phyloP scores from a whole-genome alignment of 768 basidiomycete species.

The Auriculariales sp. region DNA sequence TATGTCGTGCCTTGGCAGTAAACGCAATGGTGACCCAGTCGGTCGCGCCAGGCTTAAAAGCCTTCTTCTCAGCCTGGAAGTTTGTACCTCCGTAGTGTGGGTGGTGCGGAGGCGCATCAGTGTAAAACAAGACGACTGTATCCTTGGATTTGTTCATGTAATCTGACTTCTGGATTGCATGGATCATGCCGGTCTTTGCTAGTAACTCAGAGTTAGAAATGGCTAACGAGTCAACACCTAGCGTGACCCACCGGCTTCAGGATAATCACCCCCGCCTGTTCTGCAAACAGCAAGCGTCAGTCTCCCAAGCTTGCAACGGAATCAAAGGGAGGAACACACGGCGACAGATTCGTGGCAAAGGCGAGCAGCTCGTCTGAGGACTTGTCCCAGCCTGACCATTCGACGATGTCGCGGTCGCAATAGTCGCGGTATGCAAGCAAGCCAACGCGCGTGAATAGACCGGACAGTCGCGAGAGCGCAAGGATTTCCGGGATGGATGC shows the following conservation, averaged over 20 bases:
- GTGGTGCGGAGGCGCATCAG: conserved; percentile 17
- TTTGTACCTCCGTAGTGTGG: conserved; percentile 8
- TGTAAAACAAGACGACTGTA: conserved; percentile 16
- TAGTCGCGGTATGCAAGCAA: conserved; percentile 16
- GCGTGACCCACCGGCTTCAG: too few species aligned
- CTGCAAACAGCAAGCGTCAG: too few species aligned
- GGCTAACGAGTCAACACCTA: too few species aligned
- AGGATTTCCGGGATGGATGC: conserved; percentile 15
- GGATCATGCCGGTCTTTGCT: conserved; percentile 16
- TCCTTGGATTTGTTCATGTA: conserved; percentile 10
- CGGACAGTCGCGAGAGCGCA: conserved; percentile 13
- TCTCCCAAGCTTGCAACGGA: too few species aligned
- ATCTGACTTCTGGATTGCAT: conserved; percentile 12
- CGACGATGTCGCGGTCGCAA: conserved; percentile 10
- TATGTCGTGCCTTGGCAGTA: conserved; percentile 10
- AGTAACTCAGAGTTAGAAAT: too few species aligned
- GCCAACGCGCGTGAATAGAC: conserved; percentile 14
- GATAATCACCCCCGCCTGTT: conserved; percentile 14
- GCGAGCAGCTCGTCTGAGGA: conserved; percentile 6
- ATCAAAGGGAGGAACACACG: too few species aligned
- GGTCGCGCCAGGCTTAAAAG: conserved; percentile 12
- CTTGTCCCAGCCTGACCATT: conserved; percentile 15
- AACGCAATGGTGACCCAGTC: conserved; percentile 17
- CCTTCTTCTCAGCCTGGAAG: conserved; percentile 9
- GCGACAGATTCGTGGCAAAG: conserved; percentile 9